Base-by-base conservation (phyloP, 1,139 yeast species). In the Pichia sp. region DNA sequence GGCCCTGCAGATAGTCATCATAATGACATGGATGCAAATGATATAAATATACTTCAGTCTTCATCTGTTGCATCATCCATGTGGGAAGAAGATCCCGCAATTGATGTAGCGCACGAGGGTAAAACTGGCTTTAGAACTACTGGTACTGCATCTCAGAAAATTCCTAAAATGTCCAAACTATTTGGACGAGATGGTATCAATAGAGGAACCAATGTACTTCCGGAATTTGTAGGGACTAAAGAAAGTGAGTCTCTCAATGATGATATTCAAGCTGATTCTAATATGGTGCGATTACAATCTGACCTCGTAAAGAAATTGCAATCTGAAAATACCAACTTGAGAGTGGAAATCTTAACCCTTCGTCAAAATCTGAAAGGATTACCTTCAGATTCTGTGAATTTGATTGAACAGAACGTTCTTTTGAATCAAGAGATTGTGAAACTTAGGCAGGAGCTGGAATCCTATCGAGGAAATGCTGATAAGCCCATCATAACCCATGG, bases 321-420 rank as follows among this genome's bases (percentile, higher is more conserved):
- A 43, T 66, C 70, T 20, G 87, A 81, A 38, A 81, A 79, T 46
- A 72, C 77, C 50, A 72, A 75, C 45, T 62, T 82, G 47, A 73
- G 74, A 50, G 66, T 80, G 29, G 75, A 77, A 46, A 61, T 77
- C 32, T 68, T 73, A 16, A 69, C 80, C 5, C 58, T 77, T 42
- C 66, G 71, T 26, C 63, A 72, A 46, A 64, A 69, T 35, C 56
- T 77, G 32, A 62, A 62, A 32, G 66, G 62, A 15, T 60, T 71
- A 10, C 76, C 76, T 0, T 60, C 56, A 26, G 72, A 68, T 35
- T 65, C 64, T 30, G 52, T 57, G 7, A 59, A 59, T 13, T 42
- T 69, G 30, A 53, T 67, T 24, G 57, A 58, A 29, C 63, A 65
- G 35, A 71, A 69, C 39, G 55, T 66, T 18, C 56, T 56, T n/a